Evolutionary conservation across 176 grass and related monocot genomes (phyloP).

Genomic region (Hordeum marinum): DNA sequence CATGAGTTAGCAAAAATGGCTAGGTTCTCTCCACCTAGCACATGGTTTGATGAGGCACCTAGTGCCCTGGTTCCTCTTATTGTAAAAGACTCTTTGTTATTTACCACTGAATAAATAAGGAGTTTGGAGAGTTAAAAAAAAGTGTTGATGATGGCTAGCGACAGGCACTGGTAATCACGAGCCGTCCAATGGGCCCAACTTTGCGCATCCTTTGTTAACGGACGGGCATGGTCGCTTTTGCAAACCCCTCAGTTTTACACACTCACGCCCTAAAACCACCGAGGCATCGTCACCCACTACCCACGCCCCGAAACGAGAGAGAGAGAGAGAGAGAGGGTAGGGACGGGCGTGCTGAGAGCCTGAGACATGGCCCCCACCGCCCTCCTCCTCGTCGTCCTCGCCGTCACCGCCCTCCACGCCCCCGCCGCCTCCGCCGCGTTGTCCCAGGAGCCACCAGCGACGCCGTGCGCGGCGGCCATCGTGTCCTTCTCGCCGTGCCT

Average conservation of each 20-base stretch:
- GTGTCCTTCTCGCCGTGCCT: constrained; percentile 48
- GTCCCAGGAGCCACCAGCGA: neutral
- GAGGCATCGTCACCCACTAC: neutral
- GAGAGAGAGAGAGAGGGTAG: neutral
- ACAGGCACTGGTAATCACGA: neutral
- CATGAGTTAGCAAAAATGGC: too few species aligned
- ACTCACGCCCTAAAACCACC: neutral
- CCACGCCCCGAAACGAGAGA: neutral
- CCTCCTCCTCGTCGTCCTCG: constrained; percentile 11
- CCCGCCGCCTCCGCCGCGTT: neutral
- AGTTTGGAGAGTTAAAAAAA: too few species aligned
- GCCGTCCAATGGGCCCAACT: neutral
- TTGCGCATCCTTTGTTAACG: neutral
- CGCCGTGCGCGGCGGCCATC: constrained; percentile 28
- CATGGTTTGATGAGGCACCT: too few species aligned
- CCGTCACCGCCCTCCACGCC: neutral
- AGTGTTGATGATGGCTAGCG: neutral
- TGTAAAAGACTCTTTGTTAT: too few species aligned
- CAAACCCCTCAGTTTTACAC: neutral
- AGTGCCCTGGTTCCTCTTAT: too few species aligned
- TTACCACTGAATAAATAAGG: too few species aligned
- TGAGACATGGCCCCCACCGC: constrained; percentile 16
- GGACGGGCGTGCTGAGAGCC: neutral
- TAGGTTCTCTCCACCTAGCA: too few species aligned
- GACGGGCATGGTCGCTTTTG: neutral